Evolutionary conservation across 129 eudicot species (phyloP).

Genomic region (Artemisia argyi): DNA sequence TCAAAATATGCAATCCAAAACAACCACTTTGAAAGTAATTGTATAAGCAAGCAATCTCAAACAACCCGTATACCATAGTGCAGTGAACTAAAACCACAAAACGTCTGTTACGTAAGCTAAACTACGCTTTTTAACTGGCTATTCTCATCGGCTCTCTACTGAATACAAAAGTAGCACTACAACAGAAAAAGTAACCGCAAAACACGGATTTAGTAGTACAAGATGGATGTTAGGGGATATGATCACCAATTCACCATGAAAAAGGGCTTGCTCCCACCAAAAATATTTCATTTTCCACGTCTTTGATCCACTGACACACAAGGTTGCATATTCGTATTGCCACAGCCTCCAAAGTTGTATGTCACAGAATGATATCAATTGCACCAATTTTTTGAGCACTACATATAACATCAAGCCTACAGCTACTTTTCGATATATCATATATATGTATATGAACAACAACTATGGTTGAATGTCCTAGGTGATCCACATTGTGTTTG

Average conservation of each 20-base stretch:
- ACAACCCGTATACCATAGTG: too few relatives aligned
- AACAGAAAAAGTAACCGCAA: neutral
- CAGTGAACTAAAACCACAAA: too few relatives aligned
- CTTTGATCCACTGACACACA: constrained; percentile 95
- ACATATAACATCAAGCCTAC: neutral
- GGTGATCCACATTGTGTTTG: neutral
- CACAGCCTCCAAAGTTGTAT: constrained; percentile 52
- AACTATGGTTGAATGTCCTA: neutral
- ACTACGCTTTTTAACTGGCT: constrained; percentile 8
- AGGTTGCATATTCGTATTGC: constrained; percentile 88
- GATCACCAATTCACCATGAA: constrained; percentile 88
- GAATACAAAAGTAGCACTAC: neutral
- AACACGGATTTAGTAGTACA: neutral
- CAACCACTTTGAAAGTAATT: too few relatives aligned
- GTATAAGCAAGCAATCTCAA: too few relatives aligned
- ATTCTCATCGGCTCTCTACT: constrained; percentile 10
- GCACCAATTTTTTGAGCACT: neutral
- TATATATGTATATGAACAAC: too few relatives aligned
- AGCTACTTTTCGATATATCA: too few relatives aligned
- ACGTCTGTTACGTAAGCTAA: constrained; percentile 5
- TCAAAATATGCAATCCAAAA: too few relatives aligned
- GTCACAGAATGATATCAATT: neutral
- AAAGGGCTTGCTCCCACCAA: constrained; percentile 95
- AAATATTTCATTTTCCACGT: constrained; percentile 86
- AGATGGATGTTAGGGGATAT: constrained; percentile 26